Evolutionary conservation across 495 filamentous ascomycete species (phyloP), one percentile per base, ranked within the genome.

Genomic region (Hypomontagnella submonticulosa): DNA sequence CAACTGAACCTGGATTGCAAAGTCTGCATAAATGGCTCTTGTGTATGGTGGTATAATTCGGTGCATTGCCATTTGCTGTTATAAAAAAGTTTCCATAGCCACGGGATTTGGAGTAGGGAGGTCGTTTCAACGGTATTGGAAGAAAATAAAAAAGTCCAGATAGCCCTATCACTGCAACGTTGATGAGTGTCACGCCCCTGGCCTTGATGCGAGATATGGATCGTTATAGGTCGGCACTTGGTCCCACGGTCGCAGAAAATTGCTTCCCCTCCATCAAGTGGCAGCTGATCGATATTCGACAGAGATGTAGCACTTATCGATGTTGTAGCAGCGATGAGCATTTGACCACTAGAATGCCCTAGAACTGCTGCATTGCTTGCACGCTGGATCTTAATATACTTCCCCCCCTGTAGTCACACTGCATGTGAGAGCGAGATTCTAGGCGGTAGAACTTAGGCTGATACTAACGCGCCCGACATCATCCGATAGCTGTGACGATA

Each of bases 401-500:
- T 43, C 30, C 8, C 40, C 40, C 42, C 27, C 42, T 69, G 50
- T n/a, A 20, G 60, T 69, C 56, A 57, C 61, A 61, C 56, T 20
- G 44, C 57, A 64, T 64, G 49, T 20, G 34, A 57, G 43, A 56
- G 49, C 13, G 34, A 57, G 43, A 56, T 61, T 61, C 54, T 53
- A 64, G 56, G 47, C 44, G 37, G 36, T 16, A 48, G 38, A 52
- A 53, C 66, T 72, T 74, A 72, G 69, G 58, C 69, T 74, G 71
- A 70, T 72, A 64, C 43, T 27, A 47, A 27, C 52, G 40, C 50
- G 18, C 57, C 50, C 62, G 60, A 57, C 76, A 51, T 74, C 71
- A 74, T 61, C 71, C 71, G 57, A 85, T 78, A 27, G 76, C 77
- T 1, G 67, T 67, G 49, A 85, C 71, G 55, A 91, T 76, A 34